Percentiles rank a stretch among this genome's conserved stretches.
Evolutionary conservation across 306 rosid genomes (phyloP).

Genomic region (Vigna reflexopilosa): DNA sequence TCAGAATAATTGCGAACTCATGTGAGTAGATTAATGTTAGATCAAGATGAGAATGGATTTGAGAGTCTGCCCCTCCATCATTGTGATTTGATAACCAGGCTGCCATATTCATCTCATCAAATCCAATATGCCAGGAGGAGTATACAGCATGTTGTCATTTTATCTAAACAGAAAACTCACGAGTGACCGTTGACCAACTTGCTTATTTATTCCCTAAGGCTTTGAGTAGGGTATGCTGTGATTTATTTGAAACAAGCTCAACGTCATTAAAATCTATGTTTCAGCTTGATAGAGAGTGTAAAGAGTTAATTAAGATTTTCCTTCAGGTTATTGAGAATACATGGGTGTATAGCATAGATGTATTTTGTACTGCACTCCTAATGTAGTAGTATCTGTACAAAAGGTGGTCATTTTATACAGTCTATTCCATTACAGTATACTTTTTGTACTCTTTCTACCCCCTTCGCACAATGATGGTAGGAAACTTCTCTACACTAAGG

Average conservation of each 20-base stretch:
- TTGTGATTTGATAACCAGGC: not conserved
- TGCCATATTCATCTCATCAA: not conserved
- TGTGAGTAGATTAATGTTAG: not conserved
- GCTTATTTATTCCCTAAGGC: not conserved
- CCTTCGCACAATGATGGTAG: too few species aligned
- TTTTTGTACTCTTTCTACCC: too few species aligned
- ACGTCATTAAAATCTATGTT: not conserved
- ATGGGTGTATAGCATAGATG: not conserved
- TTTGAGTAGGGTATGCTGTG: not conserved
- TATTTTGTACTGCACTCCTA: not conserved
- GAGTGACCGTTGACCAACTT: not conserved
- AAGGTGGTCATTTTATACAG: not conserved
- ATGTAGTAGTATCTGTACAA: not conserved
- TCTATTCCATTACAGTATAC: not conserved
- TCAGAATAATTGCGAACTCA: not conserved
- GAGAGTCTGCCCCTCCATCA: not conserved
- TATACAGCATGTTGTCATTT: not conserved
- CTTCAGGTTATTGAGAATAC: not conserved
- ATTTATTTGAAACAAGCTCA: conserved; percentile 1
- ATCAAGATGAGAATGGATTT: not conserved
- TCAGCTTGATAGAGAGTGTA: not conserved
- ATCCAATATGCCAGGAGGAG: not conserved
- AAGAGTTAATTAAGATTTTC: not conserved
- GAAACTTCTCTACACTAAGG: too few species aligned
- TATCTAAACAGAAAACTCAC: not conserved